Base-by-base conservation (phyloP, 192 early-diverging fungal species). In the Coemansia sp. region DNA sequence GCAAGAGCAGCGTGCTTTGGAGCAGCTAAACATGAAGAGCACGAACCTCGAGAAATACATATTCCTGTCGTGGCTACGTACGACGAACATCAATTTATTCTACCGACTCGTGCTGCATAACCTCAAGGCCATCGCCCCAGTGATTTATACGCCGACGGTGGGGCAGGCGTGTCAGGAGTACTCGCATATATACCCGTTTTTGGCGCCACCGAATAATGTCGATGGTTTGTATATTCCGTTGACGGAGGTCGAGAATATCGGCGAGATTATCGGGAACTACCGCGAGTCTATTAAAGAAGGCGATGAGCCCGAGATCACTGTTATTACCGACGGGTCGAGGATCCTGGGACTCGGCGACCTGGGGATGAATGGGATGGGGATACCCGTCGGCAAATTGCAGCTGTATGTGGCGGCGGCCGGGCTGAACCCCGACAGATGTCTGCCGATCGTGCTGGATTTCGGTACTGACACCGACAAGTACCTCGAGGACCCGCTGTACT, bases 271-370 rank as follows among this genome's bases (percentile, higher is more conserved):
- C 51, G 82, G 77, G 53, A 90, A 90, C 76, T 95, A 93, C 78
- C 87, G 80, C 27, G 86, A 86, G n/a, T 85, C 86, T 36, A 83
- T 80, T 32, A 77, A 84, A 15, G 85, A 90, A 14, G 63, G 75
- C 9, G 64, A 87, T 8, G 84, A 82, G 3, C 90, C 90, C 4
- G 87, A 94, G 58, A 96, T 97, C 62, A 86, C 90, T n/a, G 95
- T 97, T 15, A 91, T 97, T 39, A 94, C 94, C 1, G 95, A 97
- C 76, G 94, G 95, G 8, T 92, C 90, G 17, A 86, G 94, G 55
- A 95, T 97, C 68, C 85, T 97, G n/a, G 95, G 95, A 12, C 84
- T 96, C 6, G 95, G 95, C 34, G 95, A 97, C 73, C 85, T 94
- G 27, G 95, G 95, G 64, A 87, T 96, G 23, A 93, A 92, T 64